phyloP scores from a whole-genome alignment of 768 basidiomycete species.

The Mrakia blollopis region DNA sequence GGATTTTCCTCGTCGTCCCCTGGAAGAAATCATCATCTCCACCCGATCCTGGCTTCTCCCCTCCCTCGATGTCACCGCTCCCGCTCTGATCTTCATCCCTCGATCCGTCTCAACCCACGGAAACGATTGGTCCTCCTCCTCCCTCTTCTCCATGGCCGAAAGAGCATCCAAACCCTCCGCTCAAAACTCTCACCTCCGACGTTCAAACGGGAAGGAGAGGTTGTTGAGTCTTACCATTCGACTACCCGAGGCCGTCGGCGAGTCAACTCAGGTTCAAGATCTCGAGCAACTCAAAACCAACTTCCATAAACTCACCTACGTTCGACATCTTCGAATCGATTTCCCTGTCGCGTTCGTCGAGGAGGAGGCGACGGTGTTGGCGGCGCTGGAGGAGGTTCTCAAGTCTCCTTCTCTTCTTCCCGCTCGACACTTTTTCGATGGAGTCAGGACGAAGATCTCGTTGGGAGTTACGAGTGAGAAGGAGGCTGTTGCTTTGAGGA shows the following conservation, averaged over 20 bases:
- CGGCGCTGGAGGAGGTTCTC: background rate
- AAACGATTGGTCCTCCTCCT: background rate
- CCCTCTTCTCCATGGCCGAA: background rate
- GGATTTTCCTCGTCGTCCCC: background rate
- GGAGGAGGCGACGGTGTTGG: constrained; percentile 58
- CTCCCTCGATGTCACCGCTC: background rate
- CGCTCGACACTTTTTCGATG: background rate
- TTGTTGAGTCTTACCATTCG: constrained; percentile 46
- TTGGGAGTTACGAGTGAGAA: background rate
- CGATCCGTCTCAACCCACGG: background rate
- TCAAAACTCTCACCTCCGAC: background rate
- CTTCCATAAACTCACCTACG: constrained; percentile 65
- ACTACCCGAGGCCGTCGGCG: constrained; percentile 49
- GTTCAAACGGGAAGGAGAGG: too few relatives aligned
- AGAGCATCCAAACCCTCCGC: background rate
- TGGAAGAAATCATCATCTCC: background rate
- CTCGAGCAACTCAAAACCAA: constrained; percentile 78
- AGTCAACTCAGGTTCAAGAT: constrained; percentile 32
- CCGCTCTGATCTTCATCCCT: background rate
- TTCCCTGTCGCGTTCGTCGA: constrained; percentile 51
- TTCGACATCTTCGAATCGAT: constrained; percentile 61
- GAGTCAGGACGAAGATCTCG: constrained; percentile 1
- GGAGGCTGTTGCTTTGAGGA: background rate
- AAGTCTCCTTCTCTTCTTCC: background rate
- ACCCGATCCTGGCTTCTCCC: background rate